Conservation (phyloP, 768 basidiomycete genomes). For the Hygrophoropsis aurantiaca region DNA sequence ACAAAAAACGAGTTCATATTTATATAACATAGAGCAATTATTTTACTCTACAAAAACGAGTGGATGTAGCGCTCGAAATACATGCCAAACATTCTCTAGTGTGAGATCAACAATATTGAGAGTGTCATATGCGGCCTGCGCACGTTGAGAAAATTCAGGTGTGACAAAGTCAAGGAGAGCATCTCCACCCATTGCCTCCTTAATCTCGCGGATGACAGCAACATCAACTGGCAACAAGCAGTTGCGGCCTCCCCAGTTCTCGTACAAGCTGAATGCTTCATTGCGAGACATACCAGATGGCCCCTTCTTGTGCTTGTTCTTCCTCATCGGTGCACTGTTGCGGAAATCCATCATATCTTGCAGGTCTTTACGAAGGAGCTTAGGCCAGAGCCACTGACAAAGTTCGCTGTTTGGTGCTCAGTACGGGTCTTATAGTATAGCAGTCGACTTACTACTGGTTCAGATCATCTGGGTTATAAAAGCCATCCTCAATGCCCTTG, state of each 20-base stretch:
- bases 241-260: neutral
- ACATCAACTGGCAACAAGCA: neutral
- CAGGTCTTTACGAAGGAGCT: neutral
- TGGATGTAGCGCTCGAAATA: too few relatives aligned
- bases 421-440: too few relatives aligned
- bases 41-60: too few relatives aligned
- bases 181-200: neutral
- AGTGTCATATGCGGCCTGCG: neutral
- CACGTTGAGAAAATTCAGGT: neutral
- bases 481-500: too few relatives aligned
- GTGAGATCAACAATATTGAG: neutral
- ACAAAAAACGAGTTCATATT: too few relatives aligned
- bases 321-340: neutral
- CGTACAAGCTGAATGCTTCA: neutral
- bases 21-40: too few relatives aligned
- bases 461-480: too few relatives aligned
- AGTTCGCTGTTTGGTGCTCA: neutral
- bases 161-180: neutral
- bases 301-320: neutral
- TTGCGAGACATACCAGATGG: neutral
- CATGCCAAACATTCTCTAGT: neutral
- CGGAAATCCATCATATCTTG: neutral
- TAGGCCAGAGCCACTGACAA: neutral
- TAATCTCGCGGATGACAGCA: neutral
- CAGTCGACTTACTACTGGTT: too few relatives aligned